A percentile compares a stretch with the other conserved stretches of the same genome.
phyloP scores from a whole-genome alignment of 495 filamentous ascomycete genomes.

The Neurospora cerealis region DNA sequence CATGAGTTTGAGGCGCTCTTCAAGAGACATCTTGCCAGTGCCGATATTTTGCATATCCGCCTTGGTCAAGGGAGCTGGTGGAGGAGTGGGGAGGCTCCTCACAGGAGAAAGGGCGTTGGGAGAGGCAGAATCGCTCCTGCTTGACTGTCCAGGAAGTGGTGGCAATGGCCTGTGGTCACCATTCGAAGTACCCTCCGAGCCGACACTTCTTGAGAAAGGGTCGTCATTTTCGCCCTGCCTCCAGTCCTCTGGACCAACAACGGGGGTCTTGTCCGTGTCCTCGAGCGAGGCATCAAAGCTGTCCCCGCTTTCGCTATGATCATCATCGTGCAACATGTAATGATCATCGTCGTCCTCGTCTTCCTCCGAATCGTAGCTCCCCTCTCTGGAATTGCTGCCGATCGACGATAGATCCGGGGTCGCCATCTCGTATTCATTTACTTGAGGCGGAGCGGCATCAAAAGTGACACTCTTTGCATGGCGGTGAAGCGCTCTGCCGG shows the following conservation, averaged over 20 bases:
- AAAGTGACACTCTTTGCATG: constrained; percentile 96
- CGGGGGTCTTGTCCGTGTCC: constrained; percentile 92
- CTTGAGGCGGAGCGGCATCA: constrained; percentile 81
- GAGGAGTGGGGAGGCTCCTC: constrained; percentile 55
- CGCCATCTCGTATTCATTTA: constrained; percentile 96
- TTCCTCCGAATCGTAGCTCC: constrained; percentile 79
- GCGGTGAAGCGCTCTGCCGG: constrained; percentile 54
- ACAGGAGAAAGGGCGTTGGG: constrained; percentile 46
- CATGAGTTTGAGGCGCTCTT: constrained; percentile 76
- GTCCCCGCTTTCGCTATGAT: constrained; percentile 70
- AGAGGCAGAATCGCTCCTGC: constrained; percentile 28
- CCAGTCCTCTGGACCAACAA: constrained; percentile 95
- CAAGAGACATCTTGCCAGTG: constrained; percentile 62
- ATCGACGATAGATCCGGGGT: constrained; percentile 89
- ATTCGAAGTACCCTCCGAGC: constrained; percentile 54
- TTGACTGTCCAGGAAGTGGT: constrained; percentile 48
- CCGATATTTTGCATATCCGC: constrained; percentile 60
- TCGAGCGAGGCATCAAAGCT: constrained; percentile 91
- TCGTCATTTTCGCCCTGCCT: constrained; percentile 64
- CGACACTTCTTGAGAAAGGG: constrained; percentile 60
- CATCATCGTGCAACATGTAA: constrained; percentile 56
- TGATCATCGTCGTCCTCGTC: constrained; percentile 62
- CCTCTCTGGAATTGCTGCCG: constrained; percentile 77
- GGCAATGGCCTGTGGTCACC: constrained; percentile 66
- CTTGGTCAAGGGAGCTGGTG: constrained; percentile 55